A percentile compares a stretch with the other conserved stretches of the same genome.
Evolutionary conservation across 129 eudicot species (phyloP).

Genomic region (sunflower (Helianthus annuus)): DNA sequence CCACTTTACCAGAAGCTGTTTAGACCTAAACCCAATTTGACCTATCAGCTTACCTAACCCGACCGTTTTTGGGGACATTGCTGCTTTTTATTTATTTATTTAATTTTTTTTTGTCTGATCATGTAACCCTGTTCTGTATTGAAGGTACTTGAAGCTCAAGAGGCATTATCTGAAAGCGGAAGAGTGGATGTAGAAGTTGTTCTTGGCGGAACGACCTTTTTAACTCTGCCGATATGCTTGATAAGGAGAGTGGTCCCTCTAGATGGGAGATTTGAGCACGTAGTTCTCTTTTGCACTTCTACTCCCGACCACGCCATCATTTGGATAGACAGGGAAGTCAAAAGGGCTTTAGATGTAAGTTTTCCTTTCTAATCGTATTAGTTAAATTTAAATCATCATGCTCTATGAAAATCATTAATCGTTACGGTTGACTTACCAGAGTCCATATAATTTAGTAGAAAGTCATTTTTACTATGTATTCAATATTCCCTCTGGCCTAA

Average conservation of each 20-base stretch:
- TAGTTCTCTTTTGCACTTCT: too few relatives aligned
- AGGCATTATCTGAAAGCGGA: constrained; percentile 75
- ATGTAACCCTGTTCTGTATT: constrained; percentile 15
- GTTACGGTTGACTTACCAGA: too few relatives aligned
- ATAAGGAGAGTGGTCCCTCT: constrained; percentile 1
- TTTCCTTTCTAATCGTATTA: too few relatives aligned
- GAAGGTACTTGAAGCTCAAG: constrained; percentile 83
- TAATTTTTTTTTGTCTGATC: background rate
- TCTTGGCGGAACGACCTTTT: constrained; percentile 82
- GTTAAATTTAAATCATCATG: too few relatives aligned
- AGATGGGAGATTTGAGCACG: too few relatives aligned
- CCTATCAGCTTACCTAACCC: background rate
- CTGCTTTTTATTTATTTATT: background rate
- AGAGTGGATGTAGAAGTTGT: constrained; percentile 65
- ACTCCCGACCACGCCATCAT: too few relatives aligned
- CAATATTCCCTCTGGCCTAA: background rate
- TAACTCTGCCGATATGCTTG: constrained; percentile 69
- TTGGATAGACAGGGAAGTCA: too few relatives aligned
- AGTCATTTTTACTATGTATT: background rate
- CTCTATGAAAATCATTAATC: too few relatives aligned
- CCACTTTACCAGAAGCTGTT: background rate
- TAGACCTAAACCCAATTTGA: background rate
- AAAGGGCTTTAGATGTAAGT: too few relatives aligned
- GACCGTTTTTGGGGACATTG: background rate
- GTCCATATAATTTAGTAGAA: background rate